Evolutionary conservation across 2,329 filamentous ascomycete genomes (phyloP).

Genomic region (Trichoderma atrobrunneum): DNA sequence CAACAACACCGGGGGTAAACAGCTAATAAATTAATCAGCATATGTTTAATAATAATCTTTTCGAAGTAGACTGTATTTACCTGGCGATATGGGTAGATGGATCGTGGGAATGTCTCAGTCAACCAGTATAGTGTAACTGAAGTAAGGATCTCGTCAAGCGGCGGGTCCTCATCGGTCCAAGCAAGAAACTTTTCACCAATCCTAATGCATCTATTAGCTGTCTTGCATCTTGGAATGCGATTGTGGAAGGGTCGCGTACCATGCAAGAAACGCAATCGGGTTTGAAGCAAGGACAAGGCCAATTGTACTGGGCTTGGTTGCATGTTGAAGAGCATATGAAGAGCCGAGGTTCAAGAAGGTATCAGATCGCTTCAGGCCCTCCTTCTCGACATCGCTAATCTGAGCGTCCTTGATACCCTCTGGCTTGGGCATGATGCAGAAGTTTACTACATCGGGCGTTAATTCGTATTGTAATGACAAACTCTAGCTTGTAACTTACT

Average conservation of each 20-base stretch:
- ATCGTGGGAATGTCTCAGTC: slow-evolving; percentile 3
- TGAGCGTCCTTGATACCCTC: neutral
- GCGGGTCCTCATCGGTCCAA: slow-evolving; percentile 5
- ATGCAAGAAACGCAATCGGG: slow-evolving; percentile 8
- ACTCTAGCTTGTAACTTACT: neutral
- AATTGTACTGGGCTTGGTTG: slow-evolving; percentile 12
- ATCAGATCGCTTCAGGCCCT: neutral
- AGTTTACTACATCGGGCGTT: neutral
- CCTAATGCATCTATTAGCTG: neutral
- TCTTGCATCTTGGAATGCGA: neutral
- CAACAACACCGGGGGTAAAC: neutral
- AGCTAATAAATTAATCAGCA: neutral
- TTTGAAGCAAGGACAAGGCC: slow-evolving; percentile 8
- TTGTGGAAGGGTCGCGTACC: neutral
- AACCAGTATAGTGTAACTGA: slow-evolving; percentile 14
- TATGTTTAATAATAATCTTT: neutral
- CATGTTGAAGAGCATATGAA: slow-evolving; percentile 6
- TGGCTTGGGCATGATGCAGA: slow-evolving; percentile 14
- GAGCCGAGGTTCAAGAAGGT: neutral
- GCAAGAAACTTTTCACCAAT: slow-evolving; percentile 15
- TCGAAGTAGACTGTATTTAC: neutral
- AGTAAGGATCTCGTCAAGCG: neutral
- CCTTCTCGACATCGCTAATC: neutral
- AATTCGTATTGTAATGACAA: neutral
- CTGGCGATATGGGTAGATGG: slow-evolving; percentile 14